These are phyloP conservation scores for Phytophthora sojae DNA, from an alignment of 352 stramenopile species.

Conservation along the genomic window DNA sequence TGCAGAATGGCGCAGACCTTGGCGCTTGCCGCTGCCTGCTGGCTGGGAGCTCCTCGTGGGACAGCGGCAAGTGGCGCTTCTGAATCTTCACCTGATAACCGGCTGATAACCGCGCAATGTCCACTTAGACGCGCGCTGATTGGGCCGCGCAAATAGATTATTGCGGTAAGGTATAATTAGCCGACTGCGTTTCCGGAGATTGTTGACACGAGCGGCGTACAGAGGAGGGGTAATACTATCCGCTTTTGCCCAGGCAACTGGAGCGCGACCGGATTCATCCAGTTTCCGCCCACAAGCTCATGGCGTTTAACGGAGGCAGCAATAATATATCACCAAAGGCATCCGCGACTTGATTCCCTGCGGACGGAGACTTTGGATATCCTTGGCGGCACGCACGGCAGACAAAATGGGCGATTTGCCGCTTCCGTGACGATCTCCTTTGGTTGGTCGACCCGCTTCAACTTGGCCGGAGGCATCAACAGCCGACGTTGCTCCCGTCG, in stretches of 20 bases:
- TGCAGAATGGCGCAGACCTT: constrained; percentile 18
- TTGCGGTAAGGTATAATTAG: not conserved
- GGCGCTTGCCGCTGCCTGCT: not conserved
- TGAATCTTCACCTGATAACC: constrained; percentile 2
- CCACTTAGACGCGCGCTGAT: constrained; percentile 18
- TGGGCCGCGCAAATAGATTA: constrained; percentile 3
- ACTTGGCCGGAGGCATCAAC: not conserved
- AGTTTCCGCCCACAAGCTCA: too few species aligned
- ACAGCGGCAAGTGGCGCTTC: constrained; percentile 10
- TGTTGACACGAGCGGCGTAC: not conserved
- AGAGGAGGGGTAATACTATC: not conserved
- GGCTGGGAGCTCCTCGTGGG: constrained; percentile 10
- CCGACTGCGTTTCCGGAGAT: constrained; percentile 17
- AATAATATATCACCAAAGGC: not conserved
- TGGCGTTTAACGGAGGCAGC: not conserved
- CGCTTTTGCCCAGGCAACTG: not conserved
- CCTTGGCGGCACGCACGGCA: too few species aligned
- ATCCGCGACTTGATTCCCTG: not conserved
- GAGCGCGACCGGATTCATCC: not conserved
- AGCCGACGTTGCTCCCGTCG: not conserved
- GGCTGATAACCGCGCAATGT: constrained; percentile 25
- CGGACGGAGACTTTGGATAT: not conserved
- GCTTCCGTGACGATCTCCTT: not conserved
- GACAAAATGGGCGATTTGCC: not conserved
- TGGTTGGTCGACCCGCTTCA: constrained; percentile 1